Base-by-base conservation (phyloP, 352 stramenopile genomes). In the Phytophthora macrochlamydospora region DNA sequence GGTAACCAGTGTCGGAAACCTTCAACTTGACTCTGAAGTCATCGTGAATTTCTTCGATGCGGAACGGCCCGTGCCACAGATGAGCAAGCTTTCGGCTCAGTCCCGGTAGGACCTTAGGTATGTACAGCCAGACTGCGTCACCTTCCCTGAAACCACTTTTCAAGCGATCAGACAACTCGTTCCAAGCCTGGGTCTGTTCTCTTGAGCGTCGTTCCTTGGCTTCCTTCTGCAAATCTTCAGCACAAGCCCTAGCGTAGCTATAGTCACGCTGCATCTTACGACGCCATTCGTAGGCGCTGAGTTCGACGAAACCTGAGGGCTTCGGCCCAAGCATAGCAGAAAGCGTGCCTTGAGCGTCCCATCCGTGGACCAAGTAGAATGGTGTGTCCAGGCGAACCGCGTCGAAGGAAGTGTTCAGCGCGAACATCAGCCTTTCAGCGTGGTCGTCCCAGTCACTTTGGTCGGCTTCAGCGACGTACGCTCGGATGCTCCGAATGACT, bases 391-490 rank as follows among this genome's bases (percentile, higher is more conserved):
- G 13, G 1, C 46, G 38, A 2, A 48, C 51, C 6, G 46, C 48
- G 43, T 57, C 48, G 13, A 52, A 59, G 0, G 40, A 66, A 3
- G 44, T 59, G 12, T 66, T 66, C 40, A 65, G 24, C 11, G 43
- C 14, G 9, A 40, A 40, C 6, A 40, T 40, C 6, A 40, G 35
- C 35, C 35, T 40, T 40, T 40, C 35, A 40, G 49, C 49, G 30
- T 54, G 50, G 1, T 51, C 59, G 28, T 66, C 59, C 51, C 59
- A 66, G 24, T 66, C 51, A n/a, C 11, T 50, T 6, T 66, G 59
- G 5, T 59, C 42, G 2, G 50, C 12, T 28, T 66, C 59, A 1
- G 28, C 33, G 5, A 56, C 28, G 13, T 59, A 66, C 11, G 51
- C 50, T 11, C 18, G 14, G n/a, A 65, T 29, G 24, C 29, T 54